phyloP scores from a whole-genome alignment of 257 asterid genomes.

The Plantago ovata region DNA sequence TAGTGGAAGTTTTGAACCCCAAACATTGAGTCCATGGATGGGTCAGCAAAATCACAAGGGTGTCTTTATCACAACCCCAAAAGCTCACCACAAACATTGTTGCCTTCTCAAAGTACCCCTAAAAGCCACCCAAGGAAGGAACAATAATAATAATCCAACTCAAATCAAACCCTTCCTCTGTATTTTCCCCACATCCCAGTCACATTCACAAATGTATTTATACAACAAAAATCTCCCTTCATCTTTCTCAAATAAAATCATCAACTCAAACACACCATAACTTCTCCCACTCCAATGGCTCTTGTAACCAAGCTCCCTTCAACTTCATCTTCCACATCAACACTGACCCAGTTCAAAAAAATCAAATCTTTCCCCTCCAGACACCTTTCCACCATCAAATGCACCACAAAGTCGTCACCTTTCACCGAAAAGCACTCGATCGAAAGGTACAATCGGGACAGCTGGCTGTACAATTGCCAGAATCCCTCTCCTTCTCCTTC shows the following conservation, averaged over 20 bases:
- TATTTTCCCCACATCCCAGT: constrained; percentile 15
- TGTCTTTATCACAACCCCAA: constrained; percentile 38
- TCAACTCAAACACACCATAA: background rate
- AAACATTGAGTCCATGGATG: background rate
- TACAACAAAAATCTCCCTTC: background rate
- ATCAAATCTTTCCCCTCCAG: constrained; percentile 19
- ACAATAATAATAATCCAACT: too few species aligned
- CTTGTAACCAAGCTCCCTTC: constrained; percentile 49
- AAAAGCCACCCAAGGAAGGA: constrained; percentile 22
- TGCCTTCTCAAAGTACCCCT: constrained; percentile 45
- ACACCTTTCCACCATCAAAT: constrained; percentile 29
- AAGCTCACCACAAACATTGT: constrained; percentile 30
- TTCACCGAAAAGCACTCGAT: constrained; percentile 83
- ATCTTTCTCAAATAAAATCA: too few species aligned
- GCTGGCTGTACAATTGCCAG: constrained; percentile 71
- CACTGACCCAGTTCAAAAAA: constrained; percentile 32
- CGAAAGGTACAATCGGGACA: constrained; percentile 76
- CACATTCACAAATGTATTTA: constrained; percentile 8
- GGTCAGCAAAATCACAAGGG: constrained; percentile 11
- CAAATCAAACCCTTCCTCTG: constrained; percentile 17
- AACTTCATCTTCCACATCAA: constrained; percentile 23
- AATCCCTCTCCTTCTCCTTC: constrained; percentile 28
- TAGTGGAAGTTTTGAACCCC: background rate
- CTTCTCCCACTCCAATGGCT: constrained; percentile 46
- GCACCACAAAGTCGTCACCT: constrained; percentile 53